Evolutionary conservation across 2,329 filamentous ascomycete genomes (phyloP).

Genomic region (Byssothecium circinans): DNA sequence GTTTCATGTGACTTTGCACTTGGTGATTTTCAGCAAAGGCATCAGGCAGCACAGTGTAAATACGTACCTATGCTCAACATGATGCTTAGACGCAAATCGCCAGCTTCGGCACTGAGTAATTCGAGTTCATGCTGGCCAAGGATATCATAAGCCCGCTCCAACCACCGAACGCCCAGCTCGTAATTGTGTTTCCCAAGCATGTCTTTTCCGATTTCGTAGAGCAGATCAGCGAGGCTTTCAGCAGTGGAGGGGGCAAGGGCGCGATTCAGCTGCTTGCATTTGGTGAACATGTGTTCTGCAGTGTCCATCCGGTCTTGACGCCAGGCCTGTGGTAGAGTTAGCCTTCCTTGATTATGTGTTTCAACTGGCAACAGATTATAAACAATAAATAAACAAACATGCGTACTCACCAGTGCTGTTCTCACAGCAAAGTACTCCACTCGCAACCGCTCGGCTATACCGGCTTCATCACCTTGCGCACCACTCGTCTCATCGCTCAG

Average conservation of each 20-base stretch:
- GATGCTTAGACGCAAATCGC: constrained; percentile 67
- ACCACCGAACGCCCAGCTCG: constrained; percentile 67
- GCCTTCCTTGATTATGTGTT: background rate
- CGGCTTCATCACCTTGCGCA: constrained; percentile 25
- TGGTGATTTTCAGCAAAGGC: constrained; percentile 33
- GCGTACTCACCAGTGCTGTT: constrained; percentile 61
- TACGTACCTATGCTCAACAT: constrained; percentile 57
- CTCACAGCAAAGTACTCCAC: constrained; percentile 68
- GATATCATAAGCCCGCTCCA: constrained; percentile 66
- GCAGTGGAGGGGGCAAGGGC: constrained; percentile 53
- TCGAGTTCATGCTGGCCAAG: constrained; percentile 60
- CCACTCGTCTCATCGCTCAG: constrained; percentile 20
- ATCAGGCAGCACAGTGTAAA: too few species aligned
- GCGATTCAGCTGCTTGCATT: constrained; percentile 49
- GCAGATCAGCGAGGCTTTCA: constrained; percentile 66
- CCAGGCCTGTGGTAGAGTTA: constrained; percentile 62
- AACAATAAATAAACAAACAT: background rate
- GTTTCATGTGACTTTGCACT: constrained; percentile 58
- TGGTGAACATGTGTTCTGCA: constrained; percentile 75
- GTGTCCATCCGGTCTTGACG: constrained; percentile 71
- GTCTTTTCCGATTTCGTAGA: constrained; percentile 72
- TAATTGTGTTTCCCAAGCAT: constrained; percentile 57
- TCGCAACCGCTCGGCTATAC: constrained; percentile 48
- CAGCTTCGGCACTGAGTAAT: constrained; percentile 59
- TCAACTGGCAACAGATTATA: background rate